Percentiles rank a stretch among this genome's conserved stretches.
These are phyloP conservation scores for Pestalotiopsis sp. DNA, from an alignment of 2,329 filamentous ascomycete species.

Conservation along the genomic window DNA sequence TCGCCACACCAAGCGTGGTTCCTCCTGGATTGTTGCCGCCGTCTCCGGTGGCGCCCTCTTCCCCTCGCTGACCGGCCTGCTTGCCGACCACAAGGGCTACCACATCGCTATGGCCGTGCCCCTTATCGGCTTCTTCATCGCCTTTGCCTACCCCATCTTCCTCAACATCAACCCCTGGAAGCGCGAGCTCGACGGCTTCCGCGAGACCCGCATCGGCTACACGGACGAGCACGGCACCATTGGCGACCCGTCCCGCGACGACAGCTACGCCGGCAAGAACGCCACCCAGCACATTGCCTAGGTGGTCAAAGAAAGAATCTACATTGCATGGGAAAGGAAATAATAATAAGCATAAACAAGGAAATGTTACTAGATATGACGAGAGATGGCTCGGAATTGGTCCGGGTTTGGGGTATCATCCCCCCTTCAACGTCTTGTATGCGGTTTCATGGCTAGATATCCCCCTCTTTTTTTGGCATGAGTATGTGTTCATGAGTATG, in stretches of 20 bases:
- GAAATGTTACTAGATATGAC: not conserved
- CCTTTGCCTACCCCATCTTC: conserved; percentile 10
- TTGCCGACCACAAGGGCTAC: conserved; percentile 9
- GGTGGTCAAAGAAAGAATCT: no score
- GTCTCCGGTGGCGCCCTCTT: conserved; percentile 9
- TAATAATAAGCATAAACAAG: not conserved
- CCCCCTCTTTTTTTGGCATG: not conserved
- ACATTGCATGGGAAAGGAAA: not conserved
- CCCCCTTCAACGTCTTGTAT: not conserved
- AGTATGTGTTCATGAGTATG: not conserved
- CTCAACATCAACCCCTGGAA: conserved; percentile 10
- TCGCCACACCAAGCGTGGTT: conserved; percentile 10
- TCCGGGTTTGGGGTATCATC: not conserved
- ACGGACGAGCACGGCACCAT: conserved; percentile 6
- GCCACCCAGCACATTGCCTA: not conserved
- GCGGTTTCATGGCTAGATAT: conserved; percentile 1
- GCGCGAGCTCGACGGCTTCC: conserved; percentile 12
- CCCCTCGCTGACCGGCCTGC: conserved; percentile 8
- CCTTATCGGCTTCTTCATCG: conserved; percentile 4
- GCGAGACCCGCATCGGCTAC: conserved; percentile 11
- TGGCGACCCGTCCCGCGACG: not conserved
- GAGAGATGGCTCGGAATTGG: not conserved
- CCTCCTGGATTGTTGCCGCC: conserved; percentile 6
- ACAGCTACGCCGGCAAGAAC: conserved; percentile 3
- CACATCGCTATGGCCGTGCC: conserved; percentile 9